Evolutionary conservation across 768 basidiomycete genomes (phyloP), one percentile per base, ranked within the genome.

Genomic region (Auriscalpium orientale): DNA sequence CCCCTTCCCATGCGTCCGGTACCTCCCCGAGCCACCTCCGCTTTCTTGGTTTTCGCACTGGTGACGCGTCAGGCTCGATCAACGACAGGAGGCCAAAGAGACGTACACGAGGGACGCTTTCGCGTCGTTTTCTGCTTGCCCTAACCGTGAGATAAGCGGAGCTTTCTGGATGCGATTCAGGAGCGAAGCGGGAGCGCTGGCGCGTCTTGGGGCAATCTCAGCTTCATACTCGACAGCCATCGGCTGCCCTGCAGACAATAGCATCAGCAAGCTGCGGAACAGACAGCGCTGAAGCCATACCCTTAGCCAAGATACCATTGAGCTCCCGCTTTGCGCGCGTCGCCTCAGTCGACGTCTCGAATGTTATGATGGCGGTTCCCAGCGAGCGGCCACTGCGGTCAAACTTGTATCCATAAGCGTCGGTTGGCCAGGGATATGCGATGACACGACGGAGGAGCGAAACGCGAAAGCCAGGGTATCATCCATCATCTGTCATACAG

Each of bases 341-440:
- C 36, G 94, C 94, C 68, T 95, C 89, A 54, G 79, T 77, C 16
- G 79, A 64, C 2, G 84, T 90, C 71, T 91, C 87, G 73, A 85
- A 95, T 9, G 83, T 78, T 68, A 97, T 75, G 63, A 83, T 80
- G 56, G 88, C 94, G 63, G 83, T 78, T 57, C 94, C 94, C 18
- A 81, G 83, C 47, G 94, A 95, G 68, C 94, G 89, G 62, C 94
- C 94, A 64, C 93, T 95, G 69, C 89, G 86, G 75, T 97, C 94
- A 77, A 94, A 97, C 94, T 97, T 81, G 67, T 75, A 73, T 66
- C 66, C 68, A 68, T 64, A 71, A 64, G 28, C 28, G 28, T 28
- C 28, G 28, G 28, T 28, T 5, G 28, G 28, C 28, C 28, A 28
- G 28, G 28, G 28, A 28, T 28, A 28, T 28, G 28, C 28, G 28